These are phyloP conservation scores for Ceratocystis variospora DNA, from an alignment of 2,329 filamentous ascomycete species.

Conservation along the genomic window DNA sequence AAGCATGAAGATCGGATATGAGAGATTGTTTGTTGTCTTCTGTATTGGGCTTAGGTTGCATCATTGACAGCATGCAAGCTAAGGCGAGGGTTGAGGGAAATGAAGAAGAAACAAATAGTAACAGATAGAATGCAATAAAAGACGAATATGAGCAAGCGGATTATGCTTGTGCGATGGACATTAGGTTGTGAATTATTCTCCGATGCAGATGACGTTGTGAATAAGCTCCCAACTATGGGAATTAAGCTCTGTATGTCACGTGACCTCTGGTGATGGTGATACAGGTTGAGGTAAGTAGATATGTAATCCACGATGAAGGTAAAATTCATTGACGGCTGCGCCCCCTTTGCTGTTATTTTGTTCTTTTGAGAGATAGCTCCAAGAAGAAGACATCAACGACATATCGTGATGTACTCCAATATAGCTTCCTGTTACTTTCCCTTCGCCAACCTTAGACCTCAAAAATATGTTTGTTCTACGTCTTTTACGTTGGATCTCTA, in stretches of 20 bases:
- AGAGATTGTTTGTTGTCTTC: conserved; percentile 3
- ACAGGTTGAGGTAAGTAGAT: too few species aligned
- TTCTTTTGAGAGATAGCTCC: too few species aligned
- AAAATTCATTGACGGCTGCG: conserved; percentile 34
- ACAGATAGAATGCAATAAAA: neutral
- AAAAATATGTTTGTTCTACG: too few species aligned
- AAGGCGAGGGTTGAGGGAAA: neutral
- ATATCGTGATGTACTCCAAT: too few species aligned
- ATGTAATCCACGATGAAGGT: conserved; percentile 11
- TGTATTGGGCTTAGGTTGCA: neutral
- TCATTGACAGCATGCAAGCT: neutral
- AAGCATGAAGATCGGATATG: neutral
- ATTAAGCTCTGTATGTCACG: neutral
- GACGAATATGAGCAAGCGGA: neutral
- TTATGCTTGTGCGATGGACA: too few species aligned
- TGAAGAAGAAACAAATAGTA: neutral
- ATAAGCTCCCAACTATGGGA: neutral
- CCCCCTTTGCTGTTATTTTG: too few species aligned
- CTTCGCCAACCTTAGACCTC: too few species aligned
- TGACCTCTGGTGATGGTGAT: neutral
- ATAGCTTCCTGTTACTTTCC: too few species aligned
- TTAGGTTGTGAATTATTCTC: neutral
- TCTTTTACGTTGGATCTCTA: too few species aligned
- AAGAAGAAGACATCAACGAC: too few species aligned
- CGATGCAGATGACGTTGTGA: neutral